phyloP scores from a whole-genome alignment of 164 flowering plant genomes.

The Piper betle region DNA sequence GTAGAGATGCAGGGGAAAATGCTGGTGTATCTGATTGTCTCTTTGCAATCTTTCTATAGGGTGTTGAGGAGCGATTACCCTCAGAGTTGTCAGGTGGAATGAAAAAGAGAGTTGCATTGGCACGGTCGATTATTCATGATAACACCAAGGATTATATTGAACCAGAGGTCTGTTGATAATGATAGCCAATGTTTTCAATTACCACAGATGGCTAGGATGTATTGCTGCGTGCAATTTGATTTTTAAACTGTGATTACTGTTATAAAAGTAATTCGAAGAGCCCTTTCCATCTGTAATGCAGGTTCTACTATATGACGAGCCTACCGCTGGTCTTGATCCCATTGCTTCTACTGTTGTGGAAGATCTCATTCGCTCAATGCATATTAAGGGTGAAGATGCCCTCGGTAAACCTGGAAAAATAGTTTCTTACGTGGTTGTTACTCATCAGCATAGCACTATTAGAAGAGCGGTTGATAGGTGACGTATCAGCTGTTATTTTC shows the following conservation, averaged over 20 bases:
- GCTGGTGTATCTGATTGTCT: neutral
- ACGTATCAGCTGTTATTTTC: neutral
- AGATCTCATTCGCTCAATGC: constrained; percentile 96
- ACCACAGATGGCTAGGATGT: no score
- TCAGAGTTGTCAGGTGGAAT: constrained; percentile 98
- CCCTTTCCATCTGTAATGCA: constrained; percentile 14
- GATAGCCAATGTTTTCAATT: neutral
- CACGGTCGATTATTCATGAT: constrained; percentile 88
- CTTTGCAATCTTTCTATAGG: constrained; percentile 27
- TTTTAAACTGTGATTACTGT: neutral
- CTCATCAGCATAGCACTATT: constrained; percentile 97
- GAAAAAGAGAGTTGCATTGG: constrained; percentile 95
- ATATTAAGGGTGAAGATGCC: constrained; percentile 55
- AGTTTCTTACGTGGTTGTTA: constrained; percentile 87
- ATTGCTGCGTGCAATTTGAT: neutral
- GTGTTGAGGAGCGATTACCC: constrained; percentile 88
- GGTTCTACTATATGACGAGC: constrained; percentile 96
- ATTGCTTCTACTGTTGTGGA: constrained; percentile 99
- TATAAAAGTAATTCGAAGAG: no score
- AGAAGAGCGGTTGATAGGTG: constrained; percentile 95
- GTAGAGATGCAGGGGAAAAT: neutral
- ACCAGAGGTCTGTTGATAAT: constrained; percentile 66
- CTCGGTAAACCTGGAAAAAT: constrained; percentile 61
- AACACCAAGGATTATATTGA: constrained; percentile 60
- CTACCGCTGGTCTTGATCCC: constrained; percentile 99